A percentile compares a stretch with the other conserved stretches of the same genome.
Evolutionary conservation across 148 eudicot genomes (phyloP).

Genomic region (Gaultheria prostrata): DNA sequence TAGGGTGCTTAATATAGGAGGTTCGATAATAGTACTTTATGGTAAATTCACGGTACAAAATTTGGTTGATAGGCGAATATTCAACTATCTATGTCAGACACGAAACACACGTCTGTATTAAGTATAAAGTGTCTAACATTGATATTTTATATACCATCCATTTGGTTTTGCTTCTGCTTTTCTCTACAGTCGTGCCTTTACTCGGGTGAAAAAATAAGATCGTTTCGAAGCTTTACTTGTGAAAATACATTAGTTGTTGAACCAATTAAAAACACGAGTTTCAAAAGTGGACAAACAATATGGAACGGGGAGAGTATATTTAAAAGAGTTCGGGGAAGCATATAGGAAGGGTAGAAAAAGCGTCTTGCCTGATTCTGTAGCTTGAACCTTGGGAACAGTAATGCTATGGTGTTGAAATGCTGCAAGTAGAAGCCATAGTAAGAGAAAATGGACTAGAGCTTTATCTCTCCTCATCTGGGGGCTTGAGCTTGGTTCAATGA

Average conservation of each 20-base stretch:
- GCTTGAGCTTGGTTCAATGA: slow-evolving; percentile 12
- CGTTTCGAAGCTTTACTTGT: too few relatives aligned
- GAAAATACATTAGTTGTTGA: neutral
- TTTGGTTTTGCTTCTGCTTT: too few relatives aligned
- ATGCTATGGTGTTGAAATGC: slow-evolving; percentile 23
- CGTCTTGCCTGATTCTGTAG: slow-evolving; percentile 39
- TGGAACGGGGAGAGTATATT: neutral
- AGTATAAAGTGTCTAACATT: neutral
- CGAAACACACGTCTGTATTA: neutral
- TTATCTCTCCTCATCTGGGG: slow-evolving; percentile 35
- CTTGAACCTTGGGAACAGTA: slow-evolving; percentile 31
- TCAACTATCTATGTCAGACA: neutral
- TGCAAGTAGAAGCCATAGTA: slow-evolving; percentile 35
- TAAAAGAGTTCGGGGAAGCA: neutral
- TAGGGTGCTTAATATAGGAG: neutral
- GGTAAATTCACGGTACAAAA: neutral
- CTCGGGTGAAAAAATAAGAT: too few relatives aligned
- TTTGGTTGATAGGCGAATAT: neutral
- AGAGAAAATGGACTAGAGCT: slow-evolving; percentile 27
- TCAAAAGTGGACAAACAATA: neutral
- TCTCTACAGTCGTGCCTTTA: too few relatives aligned
- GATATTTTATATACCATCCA: neutral
- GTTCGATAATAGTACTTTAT: neutral
- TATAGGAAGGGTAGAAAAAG: neutral
- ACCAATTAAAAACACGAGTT: neutral